phyloP scores from a whole-genome alignment of 1,139 yeast genomes.

The Yarrowia galli region DNA sequence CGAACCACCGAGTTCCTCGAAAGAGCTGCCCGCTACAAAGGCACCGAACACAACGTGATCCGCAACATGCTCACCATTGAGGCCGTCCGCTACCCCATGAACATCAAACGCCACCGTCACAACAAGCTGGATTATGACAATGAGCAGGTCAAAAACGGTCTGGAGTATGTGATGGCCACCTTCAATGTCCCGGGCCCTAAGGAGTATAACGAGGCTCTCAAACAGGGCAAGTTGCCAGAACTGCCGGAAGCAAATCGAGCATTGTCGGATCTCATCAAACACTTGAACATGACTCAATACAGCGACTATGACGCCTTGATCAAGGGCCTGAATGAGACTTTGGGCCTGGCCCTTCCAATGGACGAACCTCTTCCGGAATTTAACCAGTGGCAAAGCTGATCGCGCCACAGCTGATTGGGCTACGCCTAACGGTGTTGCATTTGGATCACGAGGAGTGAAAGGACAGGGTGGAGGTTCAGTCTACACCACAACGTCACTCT shows the following conservation, averaged over 20 bases:
- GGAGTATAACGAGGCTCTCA: conserved; percentile 5
- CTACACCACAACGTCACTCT: too few species aligned
- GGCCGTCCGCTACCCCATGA: not conserved
- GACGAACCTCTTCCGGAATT: too few species aligned
- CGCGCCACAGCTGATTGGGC: too few species aligned
- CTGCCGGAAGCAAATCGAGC: not conserved
- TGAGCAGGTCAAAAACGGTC: not conserved
- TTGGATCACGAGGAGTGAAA: too few species aligned
- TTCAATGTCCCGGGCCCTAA: not conserved
- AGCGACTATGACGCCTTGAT: conserved; percentile 6
- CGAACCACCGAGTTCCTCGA: conserved; percentile 20
- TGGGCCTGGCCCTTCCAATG: conserved; percentile 3
- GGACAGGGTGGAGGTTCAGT: too few species aligned
- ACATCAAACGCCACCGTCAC: not conserved
- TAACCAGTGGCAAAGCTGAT: too few species aligned
- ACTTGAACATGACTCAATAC: not conserved
- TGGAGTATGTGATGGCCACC: conserved; percentile 1
- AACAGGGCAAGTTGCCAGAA: not conserved
- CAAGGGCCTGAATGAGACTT: conserved; percentile 2
- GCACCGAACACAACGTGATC: conserved; percentile 16
- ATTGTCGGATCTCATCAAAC: not conserved
- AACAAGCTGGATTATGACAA: not conserved
- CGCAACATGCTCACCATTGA: conserved; percentile 13
- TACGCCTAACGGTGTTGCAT: too few species aligned
- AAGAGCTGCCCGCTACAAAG: conserved; percentile 17